Conservation (phyloP, 345 rosid genomes). For the Pseudoturritis turrita region DNA sequence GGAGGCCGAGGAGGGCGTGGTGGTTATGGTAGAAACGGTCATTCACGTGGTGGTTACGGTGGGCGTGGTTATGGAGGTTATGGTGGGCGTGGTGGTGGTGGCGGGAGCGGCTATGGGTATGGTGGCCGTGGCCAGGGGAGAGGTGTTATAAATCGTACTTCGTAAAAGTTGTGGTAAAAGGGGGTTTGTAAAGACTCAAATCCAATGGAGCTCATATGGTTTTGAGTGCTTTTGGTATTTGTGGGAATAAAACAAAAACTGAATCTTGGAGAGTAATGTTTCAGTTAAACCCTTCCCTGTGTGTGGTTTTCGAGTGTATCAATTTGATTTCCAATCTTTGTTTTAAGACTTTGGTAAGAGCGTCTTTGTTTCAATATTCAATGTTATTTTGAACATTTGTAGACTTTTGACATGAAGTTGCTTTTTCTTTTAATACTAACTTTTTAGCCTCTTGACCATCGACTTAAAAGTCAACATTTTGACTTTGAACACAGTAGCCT, state of each 20-base stretch:
- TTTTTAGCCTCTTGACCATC: not conserved
- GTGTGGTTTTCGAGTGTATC: conserved; percentile 25
- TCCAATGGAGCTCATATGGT: not conserved
- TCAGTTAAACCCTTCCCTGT: not conserved
- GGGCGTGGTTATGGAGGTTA: conserved; percentile 35
- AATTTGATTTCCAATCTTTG: not conserved
- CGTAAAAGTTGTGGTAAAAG: not conserved
- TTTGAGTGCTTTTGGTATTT: conserved; percentile 1
- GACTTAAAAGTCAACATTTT: not conserved
- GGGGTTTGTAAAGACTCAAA: not conserved
- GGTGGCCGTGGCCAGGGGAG: conserved; percentile 33
- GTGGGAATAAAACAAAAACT: conserved; percentile 21
- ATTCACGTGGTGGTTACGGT: conserved; percentile 40
- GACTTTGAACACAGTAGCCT: not conserved
- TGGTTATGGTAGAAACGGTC: conserved; percentile 33
- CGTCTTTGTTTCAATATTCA: not conserved
- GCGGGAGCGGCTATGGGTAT: conserved; percentile 28
- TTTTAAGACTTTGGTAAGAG: not conserved
- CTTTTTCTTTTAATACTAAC: not conserved
- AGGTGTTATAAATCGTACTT: conserved; percentile 6
- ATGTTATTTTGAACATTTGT: not conserved
- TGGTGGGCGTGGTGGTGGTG: conserved; percentile 44
- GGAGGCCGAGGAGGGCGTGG: conserved; percentile 33
- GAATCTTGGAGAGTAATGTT: conserved; percentile 7
- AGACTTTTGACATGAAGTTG: not conserved